These are phyloP conservation scores for Gentiana macrophylla DNA, from an alignment of 257 asterid species.

Conservation along the genomic window DNA sequence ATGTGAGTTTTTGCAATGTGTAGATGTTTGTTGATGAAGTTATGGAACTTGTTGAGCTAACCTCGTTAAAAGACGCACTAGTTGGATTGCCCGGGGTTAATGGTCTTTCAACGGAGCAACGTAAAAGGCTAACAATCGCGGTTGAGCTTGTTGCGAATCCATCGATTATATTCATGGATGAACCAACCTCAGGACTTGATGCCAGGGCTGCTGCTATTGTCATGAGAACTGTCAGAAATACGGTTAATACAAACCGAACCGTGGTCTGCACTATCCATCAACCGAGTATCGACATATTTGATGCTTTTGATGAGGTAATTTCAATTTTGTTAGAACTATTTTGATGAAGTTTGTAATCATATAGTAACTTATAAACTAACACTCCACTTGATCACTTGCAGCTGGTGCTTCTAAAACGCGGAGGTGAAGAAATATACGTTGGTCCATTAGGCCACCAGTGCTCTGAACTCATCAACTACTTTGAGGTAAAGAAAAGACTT, in stretches of 20 bases:
- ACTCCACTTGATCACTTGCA: slow-evolving; percentile 13
- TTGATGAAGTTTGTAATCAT: not conserved
- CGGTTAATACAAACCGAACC: slow-evolving; percentile 19
- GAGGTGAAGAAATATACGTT: slow-evolving; percentile 81
- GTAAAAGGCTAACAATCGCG: slow-evolving; percentile 18
- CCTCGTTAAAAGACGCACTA: slow-evolving; percentile 13
- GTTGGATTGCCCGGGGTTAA: slow-evolving; percentile 22
- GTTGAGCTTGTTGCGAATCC: slow-evolving; percentile 23
- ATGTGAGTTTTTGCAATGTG: not conserved
- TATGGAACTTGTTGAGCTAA: slow-evolving; percentile 19
- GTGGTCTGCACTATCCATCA: slow-evolving; percentile 23
- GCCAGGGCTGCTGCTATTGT: slow-evolving; percentile 24
- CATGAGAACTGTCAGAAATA: slow-evolving; percentile 22
- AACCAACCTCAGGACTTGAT: slow-evolving; percentile 20
- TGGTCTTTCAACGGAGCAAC: slow-evolving; percentile 17
- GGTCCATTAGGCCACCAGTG: slow-evolving; percentile 88
- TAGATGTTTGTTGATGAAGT: slow-evolving; percentile 20
- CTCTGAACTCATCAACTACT: slow-evolving; percentile 49
- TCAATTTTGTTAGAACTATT: not conserved
- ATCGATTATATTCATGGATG: slow-evolving; percentile 21
- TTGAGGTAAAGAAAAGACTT: slow-evolving; percentile 42
- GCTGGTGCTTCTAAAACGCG: slow-evolving; percentile 80
- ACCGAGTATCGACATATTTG: slow-evolving; percentile 22
- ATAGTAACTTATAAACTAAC: not conserved
- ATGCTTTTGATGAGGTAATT: slow-evolving; percentile 19